A percentile compares a stretch with the other conserved stretches of the same genome.
Evolutionary conservation across 106 monocot genomes (phyloP).

Genomic region (Hemerocallis citrina): DNA sequence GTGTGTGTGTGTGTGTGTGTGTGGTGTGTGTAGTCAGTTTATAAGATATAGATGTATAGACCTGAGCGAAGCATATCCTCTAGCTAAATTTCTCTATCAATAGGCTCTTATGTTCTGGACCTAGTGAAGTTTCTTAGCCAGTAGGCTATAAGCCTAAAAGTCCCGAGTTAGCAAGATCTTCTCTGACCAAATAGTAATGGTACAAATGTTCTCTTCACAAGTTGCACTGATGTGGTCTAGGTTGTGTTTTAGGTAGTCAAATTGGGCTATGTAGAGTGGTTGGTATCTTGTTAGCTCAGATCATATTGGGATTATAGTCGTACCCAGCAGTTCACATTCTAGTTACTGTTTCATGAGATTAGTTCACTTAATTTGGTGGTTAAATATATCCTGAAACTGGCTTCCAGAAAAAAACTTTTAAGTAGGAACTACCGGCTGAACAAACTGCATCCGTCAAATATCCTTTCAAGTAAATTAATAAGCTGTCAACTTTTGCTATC

Average conservation of each 20-base stretch:
- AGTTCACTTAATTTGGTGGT: neutral
- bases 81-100: too few species aligned
- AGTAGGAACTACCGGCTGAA: neutral
- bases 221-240: neutral
- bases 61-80: too few species aligned
- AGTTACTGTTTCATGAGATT: neutral
- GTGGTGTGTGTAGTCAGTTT: too few species aligned
- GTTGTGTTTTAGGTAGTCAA: neutral
- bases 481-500: neutral
- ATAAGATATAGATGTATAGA: too few species aligned
- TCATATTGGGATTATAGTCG: neutral
- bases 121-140: too few species aligned
- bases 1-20: too few species aligned
- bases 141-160: too few species aligned
- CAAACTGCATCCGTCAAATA: neutral
- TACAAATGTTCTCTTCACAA: too few species aligned
- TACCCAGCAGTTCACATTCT: neutral
- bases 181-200: too few species aligned
- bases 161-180: too few species aligned
- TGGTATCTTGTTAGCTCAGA: neutral
- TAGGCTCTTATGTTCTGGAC: too few species aligned
- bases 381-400: neutral
- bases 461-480: neutral
- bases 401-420: neutral
- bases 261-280: neutral